These are phyloP conservation scores for Xylariaceae sp. DNA, from an alignment of 2,329 filamentous ascomycete species.

Conservation along the genomic window DNA sequence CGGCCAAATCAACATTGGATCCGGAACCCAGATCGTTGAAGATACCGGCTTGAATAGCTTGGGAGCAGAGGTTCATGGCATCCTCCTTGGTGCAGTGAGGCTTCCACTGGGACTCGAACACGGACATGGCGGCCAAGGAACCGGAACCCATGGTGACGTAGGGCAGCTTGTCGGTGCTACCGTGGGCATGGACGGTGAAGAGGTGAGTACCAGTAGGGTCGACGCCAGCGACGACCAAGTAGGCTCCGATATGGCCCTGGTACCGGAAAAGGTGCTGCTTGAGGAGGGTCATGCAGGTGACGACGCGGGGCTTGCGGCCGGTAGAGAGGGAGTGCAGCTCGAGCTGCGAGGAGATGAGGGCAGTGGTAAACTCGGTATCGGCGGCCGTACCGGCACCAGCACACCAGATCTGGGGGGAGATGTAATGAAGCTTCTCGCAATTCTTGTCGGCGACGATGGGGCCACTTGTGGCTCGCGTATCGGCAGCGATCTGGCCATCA, in stretches of 20 bases:
- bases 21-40: constrained; percentile 98
- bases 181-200: constrained; percentile 98
- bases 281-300: constrained; percentile 98
- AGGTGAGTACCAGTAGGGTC: constrained; percentile 93
- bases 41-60: constrained; percentile 89
- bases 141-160: constrained; percentile 99
- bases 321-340: constrained; percentile 96
- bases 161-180: constrained; percentile 95
- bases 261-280: constrained; percentile 99
- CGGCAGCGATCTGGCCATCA: constrained; percentile 74
- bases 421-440: constrained; percentile 99
- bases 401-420: constrained; percentile 98
- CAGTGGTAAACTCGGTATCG: constrained; percentile 98
- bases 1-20: constrained; percentile 93
- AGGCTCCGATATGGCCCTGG: constrained; percentile 96
- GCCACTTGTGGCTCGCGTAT: constrained; percentile 93
- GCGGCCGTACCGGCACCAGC: constrained; percentile 95
- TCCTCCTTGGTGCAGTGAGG: constrained; percentile 64
- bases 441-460: constrained; percentile 99
- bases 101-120: constrained; percentile 97
- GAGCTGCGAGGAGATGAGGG: constrained; percentile 96
- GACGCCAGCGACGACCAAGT: constrained; percentile 93
- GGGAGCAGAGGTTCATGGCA: constrained; percentile 63
- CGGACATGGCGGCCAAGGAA: constrained; percentile 92
- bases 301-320: constrained; percentile 91